These are phyloP conservation scores for Rubus idaeus DNA, from an alignment of 306 rosid genomes.

Conservation along the genomic window DNA sequence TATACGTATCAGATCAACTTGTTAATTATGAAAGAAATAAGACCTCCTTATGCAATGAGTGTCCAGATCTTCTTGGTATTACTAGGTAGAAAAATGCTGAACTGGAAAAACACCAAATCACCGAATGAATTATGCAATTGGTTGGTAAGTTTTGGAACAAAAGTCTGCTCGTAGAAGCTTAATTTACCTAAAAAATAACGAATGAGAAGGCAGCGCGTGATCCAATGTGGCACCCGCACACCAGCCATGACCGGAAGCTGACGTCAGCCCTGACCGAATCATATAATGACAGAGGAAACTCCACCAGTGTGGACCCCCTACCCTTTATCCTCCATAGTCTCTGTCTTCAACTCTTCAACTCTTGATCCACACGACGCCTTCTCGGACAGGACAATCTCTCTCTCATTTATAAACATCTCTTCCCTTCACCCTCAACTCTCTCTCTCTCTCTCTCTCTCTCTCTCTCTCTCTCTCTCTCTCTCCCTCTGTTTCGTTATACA, in stretches of 20 bases:
- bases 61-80: too few relatives aligned
- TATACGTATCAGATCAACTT: too few relatives aligned
- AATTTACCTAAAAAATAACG: too few relatives aligned
- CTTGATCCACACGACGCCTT: slow-evolving; percentile 1
- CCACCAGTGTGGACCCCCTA: not conserved
- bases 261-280: not conserved
- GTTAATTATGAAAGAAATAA: too few relatives aligned
- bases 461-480: not conserved
- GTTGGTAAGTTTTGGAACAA: too few relatives aligned
- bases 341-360: not conserved
- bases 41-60: too few relatives aligned
- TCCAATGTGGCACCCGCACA: not conserved
- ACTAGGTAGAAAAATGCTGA: too few relatives aligned
- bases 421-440: not conserved
- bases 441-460: not conserved
- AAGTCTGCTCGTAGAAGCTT: too few relatives aligned
- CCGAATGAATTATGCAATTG: too few relatives aligned
- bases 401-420: slow-evolving; percentile 17
- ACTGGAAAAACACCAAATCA: too few relatives aligned
- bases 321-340: not conserved
- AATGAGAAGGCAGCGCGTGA: not conserved
- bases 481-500: not conserved
- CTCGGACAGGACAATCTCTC: not conserved
- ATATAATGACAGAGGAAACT: not conserved
- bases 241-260: slow-evolving; percentile 16